These are phyloP conservation scores for Platismatia glauca DNA, from an alignment of 495 filamentous ascomycete genomes.

Conservation along the genomic window DNA sequence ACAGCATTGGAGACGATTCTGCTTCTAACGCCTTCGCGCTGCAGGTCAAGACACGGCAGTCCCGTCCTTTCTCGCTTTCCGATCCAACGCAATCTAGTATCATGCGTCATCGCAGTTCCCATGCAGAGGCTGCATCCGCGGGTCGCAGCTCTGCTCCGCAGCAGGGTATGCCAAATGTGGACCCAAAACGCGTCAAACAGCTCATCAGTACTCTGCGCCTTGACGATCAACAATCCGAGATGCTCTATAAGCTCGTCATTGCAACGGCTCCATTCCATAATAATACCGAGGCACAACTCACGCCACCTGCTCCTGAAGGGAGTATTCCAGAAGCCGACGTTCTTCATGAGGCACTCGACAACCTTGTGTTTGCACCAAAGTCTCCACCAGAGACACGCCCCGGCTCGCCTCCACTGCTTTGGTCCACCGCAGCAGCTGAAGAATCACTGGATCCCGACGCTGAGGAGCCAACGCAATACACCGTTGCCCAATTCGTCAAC, in stretches of 20 bases:
- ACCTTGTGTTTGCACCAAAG: neutral
- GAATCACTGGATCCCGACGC: slow-evolving; percentile 6
- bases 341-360: neutral
- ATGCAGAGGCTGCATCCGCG: neutral
- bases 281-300: neutral
- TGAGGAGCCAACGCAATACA: neutral
- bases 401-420: slow-evolving; percentile 1
- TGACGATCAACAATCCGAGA: neutral
- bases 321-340: neutral
- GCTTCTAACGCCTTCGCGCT: neutral
- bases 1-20: neutral
- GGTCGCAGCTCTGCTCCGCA: neutral
- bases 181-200: neutral
- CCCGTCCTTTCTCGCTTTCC: neutral
- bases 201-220: neutral
- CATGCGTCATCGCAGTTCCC: neutral
- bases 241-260: neutral
- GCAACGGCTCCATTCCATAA: neutral
- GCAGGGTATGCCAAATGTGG: neutral
- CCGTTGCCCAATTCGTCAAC: slow-evolving; percentile 13
- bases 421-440: slow-evolving; percentile 5
- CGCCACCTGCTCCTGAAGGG: neutral
- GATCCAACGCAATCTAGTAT: neutral
- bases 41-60: neutral
- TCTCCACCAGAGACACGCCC: neutral